phyloP scores from a whole-genome alignment of 305 asterid genomes.

The Rubia peregrina region DNA sequence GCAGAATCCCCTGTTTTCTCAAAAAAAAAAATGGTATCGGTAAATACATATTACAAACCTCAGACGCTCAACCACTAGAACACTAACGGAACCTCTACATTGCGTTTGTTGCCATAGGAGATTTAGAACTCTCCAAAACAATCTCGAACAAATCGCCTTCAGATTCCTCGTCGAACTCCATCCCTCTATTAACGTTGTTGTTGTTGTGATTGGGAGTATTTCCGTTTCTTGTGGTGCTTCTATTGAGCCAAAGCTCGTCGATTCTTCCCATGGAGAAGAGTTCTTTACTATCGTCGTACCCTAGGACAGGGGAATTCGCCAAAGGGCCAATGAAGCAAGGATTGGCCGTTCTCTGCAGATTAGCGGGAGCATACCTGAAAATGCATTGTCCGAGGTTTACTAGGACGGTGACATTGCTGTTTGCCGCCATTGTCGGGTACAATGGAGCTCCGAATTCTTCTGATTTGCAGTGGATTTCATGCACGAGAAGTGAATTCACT shows the following conservation, averaged over 20 bases:
- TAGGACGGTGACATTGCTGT: slow-evolving; percentile 28
- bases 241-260: slow-evolving; percentile 51
- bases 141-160: slow-evolving; percentile 85
- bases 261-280: slow-evolving; percentile 90
- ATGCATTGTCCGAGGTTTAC: slow-evolving; percentile 74
- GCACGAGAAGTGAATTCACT: slow-evolving; percentile 49
- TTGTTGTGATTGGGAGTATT: slow-evolving; percentile 51
- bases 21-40: background rate
- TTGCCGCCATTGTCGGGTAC: slow-evolving; percentile 61
- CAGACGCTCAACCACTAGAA: too few species aligned
- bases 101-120: slow-evolving; percentile 27
- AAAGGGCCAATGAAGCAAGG: slow-evolving; percentile 54
- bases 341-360: slow-evolving; percentile 50
- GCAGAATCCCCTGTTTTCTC: background rate
- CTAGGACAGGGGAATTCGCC: slow-evolving; percentile 37
- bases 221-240: slow-evolving; percentile 42
- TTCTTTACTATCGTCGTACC: slow-evolving; percentile 60
- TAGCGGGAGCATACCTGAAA: slow-evolving; percentile 45
- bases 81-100: background rate
- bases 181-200: slow-evolving; percentile 30
- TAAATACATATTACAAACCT: too few species aligned
- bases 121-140: slow-evolving; percentile 50
- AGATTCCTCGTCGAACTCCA: slow-evolving; percentile 62
- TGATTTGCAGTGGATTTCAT: slow-evolving; percentile 58
- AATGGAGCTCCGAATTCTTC: slow-evolving; percentile 57